These are phyloP conservation scores for Cicer cuneatum DNA, from an alignment of 306 rosid genomes.

Conservation along the genomic window DNA sequence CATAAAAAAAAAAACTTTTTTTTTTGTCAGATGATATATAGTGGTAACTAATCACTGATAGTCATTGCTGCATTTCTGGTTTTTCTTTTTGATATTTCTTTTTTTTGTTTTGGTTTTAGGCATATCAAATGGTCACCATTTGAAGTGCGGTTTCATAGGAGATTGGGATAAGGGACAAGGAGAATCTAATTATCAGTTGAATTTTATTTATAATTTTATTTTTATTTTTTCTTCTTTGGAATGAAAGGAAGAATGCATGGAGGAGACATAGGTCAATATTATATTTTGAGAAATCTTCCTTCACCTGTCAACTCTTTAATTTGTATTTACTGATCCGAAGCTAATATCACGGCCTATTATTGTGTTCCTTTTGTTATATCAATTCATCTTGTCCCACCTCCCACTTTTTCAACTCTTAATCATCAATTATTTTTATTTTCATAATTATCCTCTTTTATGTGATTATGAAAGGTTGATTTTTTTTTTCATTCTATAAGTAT, in stretches of 20 bases:
- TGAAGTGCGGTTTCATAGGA: constrained; percentile 61
- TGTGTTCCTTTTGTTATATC: constrained; percentile 42
- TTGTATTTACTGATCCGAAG: constrained; percentile 60
- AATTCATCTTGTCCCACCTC: constrained; percentile 48
- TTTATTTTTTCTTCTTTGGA: constrained; percentile 11
- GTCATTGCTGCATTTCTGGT: background rate
- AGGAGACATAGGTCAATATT: constrained; percentile 72
- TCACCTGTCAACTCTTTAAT: constrained; percentile 59
- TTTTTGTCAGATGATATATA: constrained; percentile 32
- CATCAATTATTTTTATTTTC: constrained; percentile 40
- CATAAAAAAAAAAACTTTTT: constrained; percentile 30
- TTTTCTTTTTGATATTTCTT: background rate
- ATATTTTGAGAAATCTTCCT: constrained; percentile 50
- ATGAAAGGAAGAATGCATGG: constrained; percentile 50
- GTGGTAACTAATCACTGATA: constrained; percentile 16
- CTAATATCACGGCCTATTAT: constrained; percentile 66
- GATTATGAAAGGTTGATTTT: background rate
- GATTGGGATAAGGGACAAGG: constrained; percentile 55
- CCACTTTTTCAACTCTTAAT: constrained; percentile 37
- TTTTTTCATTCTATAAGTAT: too few species aligned
- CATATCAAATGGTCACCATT: constrained; percentile 56
- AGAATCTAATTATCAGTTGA: constrained; percentile 50
- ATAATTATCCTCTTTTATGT: constrained; percentile 10
- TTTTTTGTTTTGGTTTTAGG: constrained; percentile 42
- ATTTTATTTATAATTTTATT: background rate